A percentile compares a stretch with the other conserved stretches of the same genome.
These are phyloP conservation scores for Cyclocybe aegerita DNA, from an alignment of 768 basidiomycete genomes.

Conservation along the genomic window DNA sequence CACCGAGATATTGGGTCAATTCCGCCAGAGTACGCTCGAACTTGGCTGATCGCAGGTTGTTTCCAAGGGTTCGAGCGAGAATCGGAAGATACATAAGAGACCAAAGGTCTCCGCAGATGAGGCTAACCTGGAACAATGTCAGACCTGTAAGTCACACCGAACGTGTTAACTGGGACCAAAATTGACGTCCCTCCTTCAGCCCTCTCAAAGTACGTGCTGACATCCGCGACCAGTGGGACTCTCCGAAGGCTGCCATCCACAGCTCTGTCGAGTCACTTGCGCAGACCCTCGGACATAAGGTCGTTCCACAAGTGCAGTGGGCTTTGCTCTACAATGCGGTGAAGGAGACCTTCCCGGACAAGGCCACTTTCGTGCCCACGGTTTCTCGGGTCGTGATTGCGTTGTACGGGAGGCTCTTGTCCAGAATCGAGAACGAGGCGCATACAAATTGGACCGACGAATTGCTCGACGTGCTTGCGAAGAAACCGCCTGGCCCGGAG, in stretches of 20 bases:
- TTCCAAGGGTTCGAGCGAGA: too few relatives aligned
- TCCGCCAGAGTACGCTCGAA: too few relatives aligned
- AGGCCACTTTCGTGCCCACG: conserved; percentile 31
- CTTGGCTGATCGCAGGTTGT: too few relatives aligned
- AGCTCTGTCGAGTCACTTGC: conserved; percentile 23
- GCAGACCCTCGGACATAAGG: conserved; percentile 31
- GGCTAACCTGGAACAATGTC: conserved; percentile 3
- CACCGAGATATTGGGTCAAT: too few relatives aligned
- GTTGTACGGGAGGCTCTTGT: conserved; percentile 34
- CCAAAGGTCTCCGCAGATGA: too few relatives aligned
- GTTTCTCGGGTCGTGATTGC: conserved; percentile 28
- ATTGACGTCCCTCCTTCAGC: conserved; percentile 14
- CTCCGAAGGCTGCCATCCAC: conserved; percentile 26
- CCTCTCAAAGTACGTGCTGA: conserved; percentile 37
- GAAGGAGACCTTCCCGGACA: conserved; percentile 31
- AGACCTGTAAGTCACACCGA: conserved; percentile 10
- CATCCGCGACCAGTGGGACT: conserved; percentile 37
- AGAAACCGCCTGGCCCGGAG: conserved; percentile 10
- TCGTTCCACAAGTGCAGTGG: conserved; percentile 34
- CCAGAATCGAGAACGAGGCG: conserved; percentile 31
- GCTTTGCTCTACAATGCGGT: conserved; percentile 27
- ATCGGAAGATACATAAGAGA: too few relatives aligned
- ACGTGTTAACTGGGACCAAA: neutral
- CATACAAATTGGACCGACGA: conserved; percentile 35
- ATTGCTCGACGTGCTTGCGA: conserved; percentile 24